A percentile compares a stretch with the other conserved stretches of the same genome.
Evolutionary conservation across 305 asterid species (phyloP).

Genomic region (Coffea humblotiana): DNA sequence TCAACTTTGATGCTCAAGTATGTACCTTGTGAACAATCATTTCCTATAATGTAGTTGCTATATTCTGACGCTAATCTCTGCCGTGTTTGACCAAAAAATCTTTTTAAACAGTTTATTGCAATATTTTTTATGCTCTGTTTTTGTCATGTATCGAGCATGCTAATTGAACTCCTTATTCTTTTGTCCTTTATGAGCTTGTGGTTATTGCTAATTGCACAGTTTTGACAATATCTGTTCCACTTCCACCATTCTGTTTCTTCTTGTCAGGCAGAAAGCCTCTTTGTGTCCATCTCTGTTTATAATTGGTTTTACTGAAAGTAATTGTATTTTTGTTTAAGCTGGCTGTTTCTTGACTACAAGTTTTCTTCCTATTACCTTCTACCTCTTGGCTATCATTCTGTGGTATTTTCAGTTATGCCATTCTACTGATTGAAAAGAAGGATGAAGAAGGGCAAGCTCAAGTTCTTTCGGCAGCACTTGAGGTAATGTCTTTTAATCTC

Average conservation of each 20-base stretch:
- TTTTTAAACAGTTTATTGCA: not conserved
- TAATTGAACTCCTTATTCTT: not conserved
- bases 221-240: not conserved
- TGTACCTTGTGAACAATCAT: slow-evolving; percentile 30
- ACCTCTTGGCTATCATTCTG: slow-evolving; percentile 10
- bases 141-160: not conserved
- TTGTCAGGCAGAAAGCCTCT: not conserved
- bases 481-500: slow-evolving; percentile 42
- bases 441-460: slow-evolving; percentile 97
- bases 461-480: slow-evolving; percentile 93
- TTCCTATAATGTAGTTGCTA: not conserved
- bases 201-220: not conserved
- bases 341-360: not conserved
- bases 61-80: not conserved
- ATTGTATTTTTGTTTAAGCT: not conserved
- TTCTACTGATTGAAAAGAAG: slow-evolving; percentile 81
- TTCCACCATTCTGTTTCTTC: not conserved
- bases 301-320: not conserved
- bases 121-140: not conserved
- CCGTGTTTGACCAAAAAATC: not conserved
- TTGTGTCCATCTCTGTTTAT: not conserved
- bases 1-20: slow-evolving; percentile 94
- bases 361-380: not conserved
- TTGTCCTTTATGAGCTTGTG: not conserved
- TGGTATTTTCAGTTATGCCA: slow-evolving; percentile 68